Percentiles rank a stretch among this genome's conserved stretches.
Conservation (phyloP, 345 rosid species). For the Acer campestre region DNA sequence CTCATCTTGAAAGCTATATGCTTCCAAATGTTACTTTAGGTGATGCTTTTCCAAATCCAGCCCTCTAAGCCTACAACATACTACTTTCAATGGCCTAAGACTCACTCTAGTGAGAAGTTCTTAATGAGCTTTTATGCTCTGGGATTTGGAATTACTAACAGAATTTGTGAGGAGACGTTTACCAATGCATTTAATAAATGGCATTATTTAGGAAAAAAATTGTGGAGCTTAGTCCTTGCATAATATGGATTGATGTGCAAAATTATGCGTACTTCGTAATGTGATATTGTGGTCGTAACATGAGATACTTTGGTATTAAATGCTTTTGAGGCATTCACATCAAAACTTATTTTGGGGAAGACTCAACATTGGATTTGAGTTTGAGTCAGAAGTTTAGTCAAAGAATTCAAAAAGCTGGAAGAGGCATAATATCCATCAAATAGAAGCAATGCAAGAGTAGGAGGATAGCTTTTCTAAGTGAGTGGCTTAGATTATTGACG, state of each 20-base stretch:
- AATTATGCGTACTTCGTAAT: too few species aligned
- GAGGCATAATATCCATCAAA: background rate
- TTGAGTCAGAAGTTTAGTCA: background rate
- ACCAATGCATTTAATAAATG: background rate
- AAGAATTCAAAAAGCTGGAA: background rate
- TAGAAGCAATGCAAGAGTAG: background rate
- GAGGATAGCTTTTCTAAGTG: background rate
- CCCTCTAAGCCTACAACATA: conserved; percentile 4
- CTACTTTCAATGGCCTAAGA: background rate
- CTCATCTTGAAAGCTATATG: background rate
- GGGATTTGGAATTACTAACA: background rate
- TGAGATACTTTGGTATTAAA: too few species aligned
- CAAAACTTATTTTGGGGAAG: background rate
- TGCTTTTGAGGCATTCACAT: too few species aligned
- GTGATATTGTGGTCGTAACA: too few species aligned
- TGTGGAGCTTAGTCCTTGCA: too few species aligned
- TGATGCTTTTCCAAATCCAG: background rate
- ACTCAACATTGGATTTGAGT: background rate
- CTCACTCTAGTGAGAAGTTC: background rate
- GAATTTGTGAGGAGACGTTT: background rate
- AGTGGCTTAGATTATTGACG: background rate
- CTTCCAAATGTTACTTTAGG: background rate
- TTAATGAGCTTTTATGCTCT: background rate
- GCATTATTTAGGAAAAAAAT: too few species aligned
- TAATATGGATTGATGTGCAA: too few species aligned